Conservation (phyloP, 371 early-diverging fungal genomes). For the Catenaria anguillulae region DNA sequence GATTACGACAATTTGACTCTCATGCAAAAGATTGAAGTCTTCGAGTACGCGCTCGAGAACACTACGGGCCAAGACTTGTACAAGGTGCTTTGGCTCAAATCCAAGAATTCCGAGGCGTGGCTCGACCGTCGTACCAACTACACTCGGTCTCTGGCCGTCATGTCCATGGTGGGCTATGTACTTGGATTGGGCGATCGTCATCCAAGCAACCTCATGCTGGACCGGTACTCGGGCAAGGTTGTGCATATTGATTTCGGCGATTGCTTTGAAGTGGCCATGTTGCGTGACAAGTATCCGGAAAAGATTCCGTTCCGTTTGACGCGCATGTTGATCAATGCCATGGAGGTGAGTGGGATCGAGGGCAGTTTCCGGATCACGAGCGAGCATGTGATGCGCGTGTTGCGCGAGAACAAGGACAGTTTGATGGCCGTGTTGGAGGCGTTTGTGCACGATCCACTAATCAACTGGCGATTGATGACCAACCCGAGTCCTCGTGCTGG, state of each 20-base stretch:
- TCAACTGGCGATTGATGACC: slow-evolving; percentile 69
- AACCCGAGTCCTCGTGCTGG: slow-evolving; percentile 26
- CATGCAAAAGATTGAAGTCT: slow-evolving; percentile 92
- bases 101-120: slow-evolving; percentile 91
- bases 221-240: slow-evolving; percentile 81
- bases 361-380: slow-evolving; percentile 90
- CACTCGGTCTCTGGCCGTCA: slow-evolving; percentile 88
- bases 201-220: slow-evolving; percentile 94
- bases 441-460: slow-evolving; percentile 93
- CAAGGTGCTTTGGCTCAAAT: slow-evolving; percentile 90
- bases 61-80: slow-evolving; percentile 91
- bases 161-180: slow-evolving; percentile 98
- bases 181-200: slow-evolving; percentile 96
- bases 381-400: slow-evolving; percentile 90
- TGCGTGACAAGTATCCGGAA: slow-evolving; percentile 95
- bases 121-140: slow-evolving; percentile 90
- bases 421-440: slow-evolving; percentile 97
- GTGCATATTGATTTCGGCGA: slow-evolving; percentile 99
- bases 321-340: slow-evolving; percentile 93
- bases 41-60: slow-evolving; percentile 84
- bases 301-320: slow-evolving; percentile 96
- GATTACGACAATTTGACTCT: slow-evolving; percentile 82
- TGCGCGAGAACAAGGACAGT: slow-evolving; percentile 89
- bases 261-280: slow-evolving; percentile 96
- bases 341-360: slow-evolving; percentile 93